Evolutionary conservation across 2,329 filamentous ascomycete genomes (phyloP), one percentile per base, ranked within the genome.

Genomic region (Fusarium sp.): DNA sequence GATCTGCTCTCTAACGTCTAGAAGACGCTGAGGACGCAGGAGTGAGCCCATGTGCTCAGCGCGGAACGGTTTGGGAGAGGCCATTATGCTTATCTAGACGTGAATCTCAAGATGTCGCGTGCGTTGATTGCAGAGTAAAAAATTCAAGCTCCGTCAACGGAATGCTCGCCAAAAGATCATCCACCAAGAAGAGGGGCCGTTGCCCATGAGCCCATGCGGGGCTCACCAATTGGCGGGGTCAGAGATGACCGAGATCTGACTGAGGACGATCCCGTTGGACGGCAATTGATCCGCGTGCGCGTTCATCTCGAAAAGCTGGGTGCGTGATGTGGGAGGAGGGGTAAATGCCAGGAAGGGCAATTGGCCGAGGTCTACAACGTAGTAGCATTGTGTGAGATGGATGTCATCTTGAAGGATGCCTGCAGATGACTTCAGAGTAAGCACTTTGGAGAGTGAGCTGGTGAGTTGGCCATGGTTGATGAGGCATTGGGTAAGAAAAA

Each of bases 21-120:
- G 80, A 10, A 82, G 80, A 25, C 74, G 69, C 69, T 91, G 84
- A 8, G 93, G 92, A n/a, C 93, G 91, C 50, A 94, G 88, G 35
- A 95, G 86, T 16, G 92, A 94, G 76, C 93, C 93, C 77, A 94
- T 86, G 78, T 95, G 93, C 86, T 95, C 93, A 59, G 93, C 93
- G 78, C 93, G 88, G 86, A 94, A 94, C 35, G 93, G 93, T 22
- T 85, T 85, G 1, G 74, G 64, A 27, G 68, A 33, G 1, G 65
- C 45, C 77, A 79, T 79, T 11, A 38, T 67, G 66, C 36, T 22
- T 33, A 5, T n/a, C 11, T 14, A 22, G 9, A 7, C 5, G 4
- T 13, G 9, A 29, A 5, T 27, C 22, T 45, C 7, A 6, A 47
- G 20, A 27, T 61, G 29, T 45, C 36, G 18, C 4, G 13, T 33